A percentile compares a stretch with the other conserved stretches of the same genome.
These are phyloP conservation scores for Fusarium sp. DNA, from an alignment of 2,329 filamentous ascomycete genomes.

Conservation along the genomic window DNA sequence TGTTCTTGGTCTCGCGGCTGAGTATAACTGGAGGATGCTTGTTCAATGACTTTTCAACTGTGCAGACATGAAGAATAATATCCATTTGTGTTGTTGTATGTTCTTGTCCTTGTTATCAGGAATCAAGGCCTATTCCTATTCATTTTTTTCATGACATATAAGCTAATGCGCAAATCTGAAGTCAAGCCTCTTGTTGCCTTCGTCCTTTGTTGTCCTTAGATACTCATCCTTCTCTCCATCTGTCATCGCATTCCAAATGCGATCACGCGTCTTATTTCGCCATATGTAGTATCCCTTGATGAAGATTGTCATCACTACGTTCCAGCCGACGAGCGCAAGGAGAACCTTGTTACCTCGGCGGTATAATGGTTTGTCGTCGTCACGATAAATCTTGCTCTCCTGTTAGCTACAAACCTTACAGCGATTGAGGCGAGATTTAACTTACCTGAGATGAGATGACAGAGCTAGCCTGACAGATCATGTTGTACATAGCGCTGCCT, in stretches of 20 bases:
- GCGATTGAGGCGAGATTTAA: fast-evolving
- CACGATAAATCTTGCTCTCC: slow-evolving; percentile 54
- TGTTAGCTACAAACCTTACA: fast-evolving
- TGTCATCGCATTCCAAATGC: slow-evolving; percentile 62
- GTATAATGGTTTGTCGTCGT: slow-evolving; percentile 49
- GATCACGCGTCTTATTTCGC: slow-evolving; percentile 60
- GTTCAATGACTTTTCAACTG: no score
- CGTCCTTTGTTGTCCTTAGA: slow-evolving; percentile 54
- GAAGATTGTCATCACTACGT: slow-evolving; percentile 61
- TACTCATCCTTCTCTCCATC: slow-evolving; percentile 54
- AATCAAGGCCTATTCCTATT: not conserved
- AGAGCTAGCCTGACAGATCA: slow-evolving; percentile 52
- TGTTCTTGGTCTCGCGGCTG: no score
- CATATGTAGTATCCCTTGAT: slow-evolving; percentile 66
- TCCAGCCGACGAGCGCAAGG: slow-evolving; percentile 61
- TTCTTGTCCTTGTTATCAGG: no score
- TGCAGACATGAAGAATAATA: no score
- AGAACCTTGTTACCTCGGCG: slow-evolving; percentile 63
- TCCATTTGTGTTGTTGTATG: no score
- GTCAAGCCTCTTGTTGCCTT: slow-evolving; percentile 60
- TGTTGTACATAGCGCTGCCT: slow-evolving; percentile 69
- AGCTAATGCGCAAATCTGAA: slow-evolving; percentile 56
- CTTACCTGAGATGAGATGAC: slow-evolving; percentile 50
- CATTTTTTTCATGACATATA: not conserved
- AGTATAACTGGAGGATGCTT: no score